These are phyloP conservation scores for Castanospermum australe DNA, from an alignment of 306 rosid genomes.

Conservation along the genomic window DNA sequence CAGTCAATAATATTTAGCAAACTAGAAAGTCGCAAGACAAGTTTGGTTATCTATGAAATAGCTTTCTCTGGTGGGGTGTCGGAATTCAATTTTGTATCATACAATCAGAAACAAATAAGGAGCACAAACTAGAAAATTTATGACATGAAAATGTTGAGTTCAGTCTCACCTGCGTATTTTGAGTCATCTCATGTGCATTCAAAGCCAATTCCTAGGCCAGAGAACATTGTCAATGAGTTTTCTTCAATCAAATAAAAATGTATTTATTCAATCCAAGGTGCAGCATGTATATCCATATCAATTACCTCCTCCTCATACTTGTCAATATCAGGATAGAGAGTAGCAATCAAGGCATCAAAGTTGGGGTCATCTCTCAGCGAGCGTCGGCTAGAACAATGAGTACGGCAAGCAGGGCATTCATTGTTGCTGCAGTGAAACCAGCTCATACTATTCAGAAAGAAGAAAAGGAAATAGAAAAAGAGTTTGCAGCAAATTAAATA, in stretches of 20 bases:
- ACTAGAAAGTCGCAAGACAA: no score
- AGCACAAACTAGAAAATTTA: not conserved
- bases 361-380: slow-evolving; percentile 81
- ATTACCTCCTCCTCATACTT: slow-evolving; percentile 74
- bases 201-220: slow-evolving; percentile 5
- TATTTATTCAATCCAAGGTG: not conserved
- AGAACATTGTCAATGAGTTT: not conserved
- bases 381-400: slow-evolving; percentile 86
- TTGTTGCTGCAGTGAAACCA: slow-evolving; percentile 49
- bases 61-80: not conserved
- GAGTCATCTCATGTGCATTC: not conserved
- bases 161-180: slow-evolving; percentile 10
- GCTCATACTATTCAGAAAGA: not conserved
- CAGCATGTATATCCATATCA: not conserved
- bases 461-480: not conserved
- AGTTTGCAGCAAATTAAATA: not conserved
- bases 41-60: not conserved
- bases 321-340: slow-evolving; percentile 71
- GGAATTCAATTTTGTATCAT: no score
- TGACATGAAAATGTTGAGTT: not conserved
- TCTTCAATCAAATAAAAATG: not conserved
- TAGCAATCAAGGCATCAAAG: slow-evolving; percentile 67
- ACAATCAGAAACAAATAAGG: not conserved
- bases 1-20: not conserved
- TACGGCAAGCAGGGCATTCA: slow-evolving; percentile 85